These are phyloP conservation scores for Yamadazyma trypodendri DNA, from an alignment of 1,139 yeast genomes.

Conservation along the genomic window DNA sequence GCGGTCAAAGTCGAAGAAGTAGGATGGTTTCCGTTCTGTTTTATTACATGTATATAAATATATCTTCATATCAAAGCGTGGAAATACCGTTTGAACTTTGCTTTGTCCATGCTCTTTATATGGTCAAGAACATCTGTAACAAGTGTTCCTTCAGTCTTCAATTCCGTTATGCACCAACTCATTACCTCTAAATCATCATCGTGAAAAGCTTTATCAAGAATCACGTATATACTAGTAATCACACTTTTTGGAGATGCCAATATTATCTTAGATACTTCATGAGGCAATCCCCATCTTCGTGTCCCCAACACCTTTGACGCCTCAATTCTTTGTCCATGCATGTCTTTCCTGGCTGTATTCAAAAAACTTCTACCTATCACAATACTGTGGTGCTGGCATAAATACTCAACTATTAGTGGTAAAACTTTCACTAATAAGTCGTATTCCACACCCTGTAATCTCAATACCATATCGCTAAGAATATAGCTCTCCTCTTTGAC, in stretches of 20 bases:
- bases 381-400: neutral
- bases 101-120: neutral
- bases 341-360: neutral
- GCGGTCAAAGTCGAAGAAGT: constrained; percentile 28
- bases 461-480: neutral
- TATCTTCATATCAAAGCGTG: constrained; percentile 2
- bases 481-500: neutral
- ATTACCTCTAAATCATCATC: constrained; percentile 24
- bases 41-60: constrained; percentile 18
- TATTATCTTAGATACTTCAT: neutral
- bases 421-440: neutral
- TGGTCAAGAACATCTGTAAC: constrained; percentile 19
- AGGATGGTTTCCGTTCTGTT: constrained; percentile 14
- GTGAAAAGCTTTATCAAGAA: constrained; percentile 22
- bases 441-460: neutral
- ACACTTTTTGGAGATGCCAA: constrained; percentile 6
- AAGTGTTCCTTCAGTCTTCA: constrained; percentile 30
- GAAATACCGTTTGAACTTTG: neutral
- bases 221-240: constrained; percentile 6
- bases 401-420: neutral
- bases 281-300: neutral
- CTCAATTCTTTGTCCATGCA: neutral
- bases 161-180: constrained; percentile 34
- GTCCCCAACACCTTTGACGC: neutral
- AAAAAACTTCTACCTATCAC: constrained; percentile 1